Evolutionary conservation across 1,139 yeast species (phyloP), one percentile per base, ranked within the genome.

Genomic region (Debaryomycetaceae sp.): DNA sequence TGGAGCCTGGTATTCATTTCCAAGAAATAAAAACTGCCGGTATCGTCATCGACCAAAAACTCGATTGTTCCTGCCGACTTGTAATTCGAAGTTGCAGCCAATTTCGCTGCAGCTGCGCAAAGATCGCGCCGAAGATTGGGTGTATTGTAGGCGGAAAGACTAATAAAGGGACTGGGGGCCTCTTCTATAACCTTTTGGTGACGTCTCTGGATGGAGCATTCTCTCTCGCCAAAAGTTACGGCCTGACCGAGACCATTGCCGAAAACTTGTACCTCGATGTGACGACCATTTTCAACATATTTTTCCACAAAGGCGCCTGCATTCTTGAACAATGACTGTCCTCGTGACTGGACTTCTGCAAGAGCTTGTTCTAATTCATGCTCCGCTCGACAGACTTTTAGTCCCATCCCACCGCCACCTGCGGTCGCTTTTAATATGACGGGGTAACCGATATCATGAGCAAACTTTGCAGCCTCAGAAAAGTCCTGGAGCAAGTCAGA

Each of bases 381-480:
- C 47, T 96, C 97, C 59, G 91, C 96, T 54, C 94, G 75, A 31
- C 91, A 98, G 32, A 91, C 97, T 67, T 98, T 81, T 98, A 91
- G 91, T 71, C 98, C 98, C 65, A 97, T 81, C 53, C 99, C 98
- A 71, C 98, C 98, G 65, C 98, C 98, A 59, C 99, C 98, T 55
- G 83, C 91, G 27, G 98, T 98, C 27, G 99, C 98, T 65, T 91
- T 91, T 61, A 91, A 89, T 58, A 91, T 91, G 31, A 91, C 97
- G 7, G 99, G 99, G 63, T 58, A 89, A 16, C 99, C 98, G 58
- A 89, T 73, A 59, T 85, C 51, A 25, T 66, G 75, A 21, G 88
- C 96, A 53, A 91, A 91, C 9, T 58, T 77, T 41, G 63, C 51
- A 14, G 97, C 98, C 25, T 50, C 54, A 3, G 46, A 45, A 2